Base-by-base conservation (phyloP, 2,329 filamentous ascomycete genomes). In the Ophiostoma sp. region DNA sequence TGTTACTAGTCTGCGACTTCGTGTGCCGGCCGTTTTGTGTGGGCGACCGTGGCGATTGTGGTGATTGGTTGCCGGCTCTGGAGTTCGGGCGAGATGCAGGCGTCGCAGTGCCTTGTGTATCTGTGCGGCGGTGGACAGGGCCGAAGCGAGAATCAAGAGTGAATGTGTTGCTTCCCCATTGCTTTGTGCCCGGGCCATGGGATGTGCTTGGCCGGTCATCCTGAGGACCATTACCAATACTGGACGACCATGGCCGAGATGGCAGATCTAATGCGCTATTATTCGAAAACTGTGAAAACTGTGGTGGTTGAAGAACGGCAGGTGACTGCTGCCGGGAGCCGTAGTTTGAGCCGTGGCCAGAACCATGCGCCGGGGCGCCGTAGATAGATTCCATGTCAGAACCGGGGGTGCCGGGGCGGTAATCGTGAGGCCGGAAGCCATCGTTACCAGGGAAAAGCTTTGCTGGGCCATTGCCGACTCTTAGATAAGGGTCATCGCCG, bases 251-350 rank as follows among this genome's bases (percentile, higher is more conserved):
- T 1, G 71, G 69, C n/a, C 62, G 66, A 1, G 68, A 66, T 6
- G 75, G 72, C 2, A 84, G 75, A 66, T 84, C 80, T 65, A 80
- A 76, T 78, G 82, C 79, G 74, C 82, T 84, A 6, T 77, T 76
- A 8, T 67, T 68, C 73, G 41, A 38, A 18, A 63, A 49, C 3
- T 63, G 63, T 27, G 63, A 64, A 16, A 64, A 47, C 63, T 64
- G 63, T 4, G 75, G 8, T 81, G 81, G 68, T 5, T 52, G 55
- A 11, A 44, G 42, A 27, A 18, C 6, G 1, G 42, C 40, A 1
- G 66, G 66, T 7, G 66, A 68, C 40, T 45, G 16, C 12, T 41
- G 62, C 27, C 55, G n/a, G 7, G 63, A 52, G 14, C 14, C 42
- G 64, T 62, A 5, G 60, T 18, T 41, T 12, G 36, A 41, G 6